Evolutionary conservation across 108 stramenopile species (phyloP).

Genomic region (Craspedostauros australis): DNA sequence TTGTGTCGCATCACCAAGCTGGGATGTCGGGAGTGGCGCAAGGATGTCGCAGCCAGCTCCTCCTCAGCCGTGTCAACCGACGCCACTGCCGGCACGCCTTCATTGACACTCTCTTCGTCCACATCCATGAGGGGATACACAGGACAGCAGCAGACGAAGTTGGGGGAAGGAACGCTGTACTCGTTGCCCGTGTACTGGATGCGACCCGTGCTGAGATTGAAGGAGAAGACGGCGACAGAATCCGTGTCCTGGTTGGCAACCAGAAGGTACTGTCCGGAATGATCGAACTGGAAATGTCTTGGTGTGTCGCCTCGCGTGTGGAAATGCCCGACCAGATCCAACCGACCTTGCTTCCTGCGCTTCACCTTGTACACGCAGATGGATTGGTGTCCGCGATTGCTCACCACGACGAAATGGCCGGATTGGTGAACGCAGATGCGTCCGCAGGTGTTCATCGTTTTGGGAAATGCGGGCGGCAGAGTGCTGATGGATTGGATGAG

Average conservation of each 20-base stretch:
- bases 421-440: conserved; percentile 86
- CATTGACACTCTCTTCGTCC: too few relatives aligned
- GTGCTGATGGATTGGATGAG: conserved; percentile 87
- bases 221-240: conserved; percentile 81
- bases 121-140: too few relatives aligned
- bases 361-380: conserved; percentile 83
- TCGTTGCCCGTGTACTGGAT: conserved; percentile 87
- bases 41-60: too few relatives aligned
- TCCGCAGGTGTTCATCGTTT: conserved; percentile 89
- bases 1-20: too few relatives aligned
- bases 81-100: too few relatives aligned
- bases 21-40: too few relatives aligned
- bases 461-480: conserved; percentile 83
- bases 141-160: conserved; percentile 89
- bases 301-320: conserved; percentile 94
- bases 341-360: conserved; percentile 63
- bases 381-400: conserved; percentile 94
- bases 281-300: conserved; percentile 92
- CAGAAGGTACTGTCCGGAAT: conserved; percentile 81
- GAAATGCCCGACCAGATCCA: conserved; percentile 76
- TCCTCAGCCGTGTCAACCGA: too few relatives aligned
- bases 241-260: conserved; percentile 94
- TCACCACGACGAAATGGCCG: conserved; percentile 85
- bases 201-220: conserved; percentile 80
- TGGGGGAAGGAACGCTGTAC: conserved; percentile 87